Evolutionary conservation across 1,139 yeast genomes (phyloP).

Genomic region (Geotrichum cucujoidarum): DNA sequence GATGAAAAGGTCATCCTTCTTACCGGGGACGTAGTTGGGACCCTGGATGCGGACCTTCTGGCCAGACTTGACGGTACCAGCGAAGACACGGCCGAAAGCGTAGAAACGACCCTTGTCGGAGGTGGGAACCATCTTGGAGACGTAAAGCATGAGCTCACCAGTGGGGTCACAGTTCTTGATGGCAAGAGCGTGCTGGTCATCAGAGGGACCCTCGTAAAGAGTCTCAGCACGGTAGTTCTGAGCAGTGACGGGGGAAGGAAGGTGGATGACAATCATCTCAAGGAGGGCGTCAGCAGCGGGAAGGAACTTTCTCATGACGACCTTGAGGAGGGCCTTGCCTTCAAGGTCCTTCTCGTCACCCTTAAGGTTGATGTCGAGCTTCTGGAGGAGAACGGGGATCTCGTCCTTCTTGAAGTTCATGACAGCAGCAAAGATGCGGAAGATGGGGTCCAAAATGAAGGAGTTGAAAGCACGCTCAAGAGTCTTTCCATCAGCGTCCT

Average conservation of each 20-base stretch:
- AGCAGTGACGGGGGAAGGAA: slow-evolving; percentile 99
- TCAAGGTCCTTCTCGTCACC: slow-evolving; percentile 94
- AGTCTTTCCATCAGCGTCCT: slow-evolving; percentile 90
- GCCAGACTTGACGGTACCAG: slow-evolving; percentile 99
- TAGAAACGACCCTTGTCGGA: slow-evolving; percentile 99
- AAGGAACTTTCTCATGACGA: slow-evolving; percentile 98
- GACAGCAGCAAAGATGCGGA: slow-evolving; percentile 91
- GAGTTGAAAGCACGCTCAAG: slow-evolving; percentile 99
- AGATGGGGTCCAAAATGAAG: slow-evolving; percentile 98
- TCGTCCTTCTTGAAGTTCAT: slow-evolving; percentile 98
- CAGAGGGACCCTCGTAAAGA: slow-evolving; percentile 98
- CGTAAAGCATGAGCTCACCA: slow-evolving; percentile 98
- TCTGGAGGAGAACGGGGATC: slow-evolving; percentile 81
- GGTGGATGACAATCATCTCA: slow-evolving; percentile 97
- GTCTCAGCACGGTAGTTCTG: slow-evolving; percentile 99
- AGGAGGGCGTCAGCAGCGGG: slow-evolving; percentile 99
- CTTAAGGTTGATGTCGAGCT: slow-evolving; percentile 87
- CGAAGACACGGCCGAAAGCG: slow-evolving; percentile 99
- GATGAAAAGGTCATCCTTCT: slow-evolving; percentile 94
- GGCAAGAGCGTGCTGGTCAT: slow-evolving; percentile 85
- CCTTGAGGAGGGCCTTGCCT: slow-evolving; percentile 97
- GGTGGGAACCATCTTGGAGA: slow-evolving; percentile 99
- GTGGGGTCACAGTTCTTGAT: slow-evolving; percentile 98
- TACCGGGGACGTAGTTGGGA: slow-evolving; percentile 98
- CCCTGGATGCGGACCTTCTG: slow-evolving; percentile 99